These are phyloP conservation scores for Clonostachys solani DNA, from an alignment of 2,329 filamentous ascomycete genomes.

Conservation along the genomic window DNA sequence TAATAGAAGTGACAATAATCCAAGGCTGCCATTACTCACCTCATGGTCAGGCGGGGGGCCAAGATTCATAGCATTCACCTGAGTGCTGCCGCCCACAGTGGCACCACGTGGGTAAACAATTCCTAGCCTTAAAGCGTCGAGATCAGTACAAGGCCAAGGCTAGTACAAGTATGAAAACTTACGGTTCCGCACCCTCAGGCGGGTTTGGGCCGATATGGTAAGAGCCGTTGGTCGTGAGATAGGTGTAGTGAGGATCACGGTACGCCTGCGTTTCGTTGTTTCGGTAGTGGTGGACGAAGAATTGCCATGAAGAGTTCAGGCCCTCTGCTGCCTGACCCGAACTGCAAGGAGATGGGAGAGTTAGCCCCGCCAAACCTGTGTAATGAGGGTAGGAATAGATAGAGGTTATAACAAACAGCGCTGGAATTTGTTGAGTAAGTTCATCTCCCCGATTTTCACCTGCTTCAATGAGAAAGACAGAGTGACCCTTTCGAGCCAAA, in stretches of 20 bases:
- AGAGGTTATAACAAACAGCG: background rate
- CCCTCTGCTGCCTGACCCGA: constrained; percentile 42
- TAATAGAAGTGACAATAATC: too few species aligned
- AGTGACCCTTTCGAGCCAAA: constrained; percentile 49
- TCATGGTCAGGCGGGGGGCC: background rate
- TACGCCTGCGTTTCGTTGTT: constrained; percentile 6
- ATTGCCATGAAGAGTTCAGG: constrained; percentile 30
- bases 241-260: constrained; percentile 8
- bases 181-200: constrained; percentile 7
- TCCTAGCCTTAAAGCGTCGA: constrained; percentile 25
- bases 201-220: constrained; percentile 8
- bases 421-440: constrained; percentile 6
- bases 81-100: constrained; percentile 3
- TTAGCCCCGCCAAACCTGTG: constrained; percentile 9
- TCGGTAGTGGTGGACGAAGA: constrained; percentile 16
- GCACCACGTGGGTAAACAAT: constrained; percentile 5
- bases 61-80: constrained; percentile 4
- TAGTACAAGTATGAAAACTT: background rate
- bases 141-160: too few species aligned
- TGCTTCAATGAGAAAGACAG: constrained; percentile 52
- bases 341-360: too few species aligned
- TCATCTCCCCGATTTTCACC: constrained; percentile 43
- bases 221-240: constrained; percentile 5
- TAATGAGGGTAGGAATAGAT: too few species aligned
- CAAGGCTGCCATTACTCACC: too few species aligned